Base-by-base conservation (phyloP, 331 rosid species). In the Quercus phellos region DNA sequence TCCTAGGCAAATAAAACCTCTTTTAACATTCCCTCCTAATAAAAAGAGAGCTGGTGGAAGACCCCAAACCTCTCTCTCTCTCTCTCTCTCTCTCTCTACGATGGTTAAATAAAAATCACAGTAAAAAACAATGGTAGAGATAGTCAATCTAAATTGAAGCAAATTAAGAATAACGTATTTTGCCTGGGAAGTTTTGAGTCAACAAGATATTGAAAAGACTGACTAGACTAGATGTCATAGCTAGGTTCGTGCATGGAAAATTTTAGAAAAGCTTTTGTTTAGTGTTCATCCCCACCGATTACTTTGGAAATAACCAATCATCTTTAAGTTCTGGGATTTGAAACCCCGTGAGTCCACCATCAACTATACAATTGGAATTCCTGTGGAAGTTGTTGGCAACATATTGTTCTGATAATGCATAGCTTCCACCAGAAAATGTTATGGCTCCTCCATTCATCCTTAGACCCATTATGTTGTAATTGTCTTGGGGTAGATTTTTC, bases 401-500 rank as follows among this genome's bases (percentile, higher is more conserved):
- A 75, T 64, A 54, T 43, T 66, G 75, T 71, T 71, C 87, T 4
- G 87, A 51, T 63, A 43, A 55, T 29, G 58, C 43, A 66, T 63
- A 46, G 77, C 60, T 60, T 75, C 78, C 78, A 21, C 75, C 81
- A 4, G 75, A 55, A 21, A 63, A 63, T 60, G 26, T 71, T 50
- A 61, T 60, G 30, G 73, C 76, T 63, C 83, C 83, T 22, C 73
- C 83, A 12, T 74, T 71, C 74, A 63, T 22, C 50, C 38, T 83
- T n/a, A 83, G 34, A 74, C 71, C 66, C 70, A 58, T 16, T 21
- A 18, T 10, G 55, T 69, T 63, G 72, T 60, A 54, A 38, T 72
- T 69, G 18, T 61, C 77, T 54, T 21, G 61, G 60, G 56, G 73
- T 43, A n/a, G 63, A 38, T 56, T 72, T 55, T 53, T 72, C 9